These are phyloP conservation scores for Prinsepia uniflora DNA, from an alignment of 306 rosid genomes.

Conservation along the genomic window DNA sequence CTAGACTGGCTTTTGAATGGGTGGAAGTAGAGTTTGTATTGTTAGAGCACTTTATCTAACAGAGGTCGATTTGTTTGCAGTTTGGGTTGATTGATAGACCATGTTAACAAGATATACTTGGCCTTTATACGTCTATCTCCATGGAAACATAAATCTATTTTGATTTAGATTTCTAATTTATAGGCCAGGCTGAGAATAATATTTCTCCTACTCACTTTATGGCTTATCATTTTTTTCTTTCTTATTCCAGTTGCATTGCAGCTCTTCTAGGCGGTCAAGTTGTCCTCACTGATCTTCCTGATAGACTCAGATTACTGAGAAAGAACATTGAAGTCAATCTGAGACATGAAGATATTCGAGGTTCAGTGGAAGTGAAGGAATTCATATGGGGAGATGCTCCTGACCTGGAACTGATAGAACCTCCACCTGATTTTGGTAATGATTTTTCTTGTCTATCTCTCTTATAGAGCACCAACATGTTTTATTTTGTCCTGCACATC, in stretches of 20 bases:
- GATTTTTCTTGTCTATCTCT: neutral
- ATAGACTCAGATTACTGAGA: conserved; percentile 64
- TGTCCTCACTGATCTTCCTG: conserved; percentile 70
- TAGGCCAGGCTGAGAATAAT: conserved; percentile 12
- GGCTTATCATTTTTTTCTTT: conserved; percentile 24
- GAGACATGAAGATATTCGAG: conserved; percentile 43
- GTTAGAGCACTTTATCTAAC: neutral
- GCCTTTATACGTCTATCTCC: neutral
- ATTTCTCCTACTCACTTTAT: conserved; percentile 14
- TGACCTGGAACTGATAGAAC: conserved; percentile 46
- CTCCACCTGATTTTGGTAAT: conserved; percentile 65
- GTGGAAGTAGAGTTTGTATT: neutral
- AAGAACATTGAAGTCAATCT: conserved; percentile 68
- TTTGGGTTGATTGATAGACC: conserved; percentile 1
- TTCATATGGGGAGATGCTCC: conserved; percentile 80
- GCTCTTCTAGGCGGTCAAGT: conserved; percentile 80
- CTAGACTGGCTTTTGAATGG: neutral
- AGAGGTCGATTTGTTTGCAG: conserved; percentile 6
- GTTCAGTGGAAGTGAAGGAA: conserved; percentile 57
- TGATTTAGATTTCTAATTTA: neutral
- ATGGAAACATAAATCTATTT: neutral
- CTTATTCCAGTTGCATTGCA: conserved; percentile 62
- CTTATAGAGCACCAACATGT: conserved; percentile 1
- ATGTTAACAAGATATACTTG: conserved; percentile 1
- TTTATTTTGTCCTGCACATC: neutral